Percentiles rank a stretch among this genome's conserved stretches.
phyloP scores from a whole-genome alignment of 1,139 yeast genomes.

The Eremothecium gossypii region DNA sequence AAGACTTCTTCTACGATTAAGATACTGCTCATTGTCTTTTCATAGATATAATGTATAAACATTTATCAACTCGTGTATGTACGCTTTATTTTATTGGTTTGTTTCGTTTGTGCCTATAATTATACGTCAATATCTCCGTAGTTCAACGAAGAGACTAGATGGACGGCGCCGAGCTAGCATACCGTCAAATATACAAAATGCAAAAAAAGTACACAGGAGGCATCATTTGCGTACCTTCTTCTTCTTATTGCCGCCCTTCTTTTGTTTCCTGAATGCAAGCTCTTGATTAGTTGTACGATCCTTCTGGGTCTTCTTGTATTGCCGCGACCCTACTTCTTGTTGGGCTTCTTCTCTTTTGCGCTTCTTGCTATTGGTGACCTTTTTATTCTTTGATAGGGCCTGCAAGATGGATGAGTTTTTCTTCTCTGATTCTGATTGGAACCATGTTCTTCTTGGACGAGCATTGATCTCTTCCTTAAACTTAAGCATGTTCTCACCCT shows the following conservation, averaged over 20 bases:
- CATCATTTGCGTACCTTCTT: slow-evolving; percentile 1
- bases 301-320: slow-evolving; percentile 61
- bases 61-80: neutral
- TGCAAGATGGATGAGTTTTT: slow-evolving; percentile 33
- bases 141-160: too few relatives aligned
- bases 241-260: slow-evolving; percentile 26
- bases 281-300: slow-evolving; percentile 48
- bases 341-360: slow-evolving; percentile 51
- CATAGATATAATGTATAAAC: too few relatives aligned
- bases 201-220: too few relatives aligned
- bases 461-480: slow-evolving; percentile 76
- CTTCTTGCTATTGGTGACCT: slow-evolving; percentile 43
- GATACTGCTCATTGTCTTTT: neutral
- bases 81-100: neutral
- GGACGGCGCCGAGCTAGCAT: too few relatives aligned
- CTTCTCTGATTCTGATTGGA: slow-evolving; percentile 69
- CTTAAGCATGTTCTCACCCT: slow-evolving; percentile 74
- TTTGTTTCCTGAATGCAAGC: slow-evolving; percentile 32
- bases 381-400: slow-evolving; percentile 36
- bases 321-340: slow-evolving; percentile 36
- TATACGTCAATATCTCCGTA: too few relatives aligned
- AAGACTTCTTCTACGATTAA: slow-evolving; percentile 37
- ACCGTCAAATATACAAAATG: too few relatives aligned
- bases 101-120: neutral
- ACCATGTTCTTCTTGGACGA: slow-evolving; percentile 96